phyloP scores from a whole-genome alignment of 2,329 filamentous ascomycete species.

The Sclerotinia borealis region DNA sequence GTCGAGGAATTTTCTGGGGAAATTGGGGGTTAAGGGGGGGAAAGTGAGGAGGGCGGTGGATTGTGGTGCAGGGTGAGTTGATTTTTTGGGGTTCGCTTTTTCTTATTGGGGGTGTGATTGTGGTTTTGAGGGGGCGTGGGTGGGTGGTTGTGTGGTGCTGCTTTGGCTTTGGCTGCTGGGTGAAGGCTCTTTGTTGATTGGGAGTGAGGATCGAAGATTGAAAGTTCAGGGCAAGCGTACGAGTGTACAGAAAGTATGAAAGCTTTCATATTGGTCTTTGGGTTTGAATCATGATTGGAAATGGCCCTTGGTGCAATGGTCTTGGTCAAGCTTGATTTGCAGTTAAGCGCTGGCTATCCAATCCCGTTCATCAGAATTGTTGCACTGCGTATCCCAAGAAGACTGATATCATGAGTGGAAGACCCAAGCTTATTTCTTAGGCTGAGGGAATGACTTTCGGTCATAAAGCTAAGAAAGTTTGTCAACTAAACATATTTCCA shows the following conservation, averaged over 20 bases:
- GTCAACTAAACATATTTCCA: constrained; percentile 27
- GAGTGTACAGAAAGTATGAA: no score
- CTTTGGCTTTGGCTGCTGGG: not conserved
- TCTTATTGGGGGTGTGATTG: not conserved
- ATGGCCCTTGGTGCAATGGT: no score
- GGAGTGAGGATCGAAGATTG: not conserved
- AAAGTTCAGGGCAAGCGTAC: not conserved
- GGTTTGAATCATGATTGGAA: no score
- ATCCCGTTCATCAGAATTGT: no score
- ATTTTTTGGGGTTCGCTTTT: not conserved
- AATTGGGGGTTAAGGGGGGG: constrained; percentile 44
- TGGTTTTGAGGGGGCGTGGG: not conserved
- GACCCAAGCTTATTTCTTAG: not conserved
- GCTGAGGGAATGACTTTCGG: no score
- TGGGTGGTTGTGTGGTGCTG: not conserved
- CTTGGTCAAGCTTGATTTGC: no score
- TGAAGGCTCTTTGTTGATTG: not conserved
- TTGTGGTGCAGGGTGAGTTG: constrained; percentile 36
- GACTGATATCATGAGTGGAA: not conserved
- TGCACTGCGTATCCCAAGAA: no score
- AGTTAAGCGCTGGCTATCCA: no score
- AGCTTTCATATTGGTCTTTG: no score
- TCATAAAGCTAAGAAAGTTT: not conserved
- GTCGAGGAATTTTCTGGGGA: constrained; percentile 62
- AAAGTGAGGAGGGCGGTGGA: constrained; percentile 34